Conservation (phyloP, 2,329 filamentous ascomycete species). For the Fusarium continuum region DNA sequence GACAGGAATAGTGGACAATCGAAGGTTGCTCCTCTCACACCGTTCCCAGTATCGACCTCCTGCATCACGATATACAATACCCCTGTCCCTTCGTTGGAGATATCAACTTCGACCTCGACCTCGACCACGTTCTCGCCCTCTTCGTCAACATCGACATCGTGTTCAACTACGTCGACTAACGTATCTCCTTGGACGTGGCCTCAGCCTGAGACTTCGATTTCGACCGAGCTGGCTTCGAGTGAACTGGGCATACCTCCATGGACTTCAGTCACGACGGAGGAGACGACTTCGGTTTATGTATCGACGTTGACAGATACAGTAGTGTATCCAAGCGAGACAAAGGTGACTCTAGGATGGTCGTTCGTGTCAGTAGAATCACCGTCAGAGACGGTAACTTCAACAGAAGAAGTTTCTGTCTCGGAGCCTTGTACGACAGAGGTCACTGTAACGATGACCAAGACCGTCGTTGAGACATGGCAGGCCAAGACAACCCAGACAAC, state of each 20-base stretch:
- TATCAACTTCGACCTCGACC: neutral
- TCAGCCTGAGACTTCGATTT: neutral
- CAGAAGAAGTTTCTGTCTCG: conserved; percentile 5
- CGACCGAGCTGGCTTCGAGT: conserved; percentile 11
- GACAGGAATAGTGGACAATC: conserved; percentile 23
- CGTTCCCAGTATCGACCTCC: conserved; percentile 20
- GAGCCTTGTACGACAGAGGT: conserved; percentile 39
- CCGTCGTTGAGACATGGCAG: conserved; percentile 39
- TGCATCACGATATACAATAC: conserved; percentile 35
- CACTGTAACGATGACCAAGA: conserved; percentile 42
- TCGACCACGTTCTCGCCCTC: neutral
- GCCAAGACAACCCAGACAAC: conserved; percentile 27
- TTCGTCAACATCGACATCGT: conserved; percentile 1
- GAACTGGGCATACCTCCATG: conserved; percentile 1
- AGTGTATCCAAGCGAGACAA: conserved; percentile 3
- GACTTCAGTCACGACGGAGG: conserved; percentile 7
- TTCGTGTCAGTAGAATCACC: neutral
- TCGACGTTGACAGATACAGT: neutral
- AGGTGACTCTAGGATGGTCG: conserved; percentile 3
- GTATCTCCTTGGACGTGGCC: conserved; percentile 16
- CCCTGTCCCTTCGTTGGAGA: neutral
- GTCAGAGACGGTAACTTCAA: neutral
- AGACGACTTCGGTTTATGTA: neutral
- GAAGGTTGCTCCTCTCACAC: conserved; percentile 4
- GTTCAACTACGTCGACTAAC: neutral